Percentiles rank a stretch among this genome's conserved stretches.
phyloP scores from a whole-genome alignment of 345 rosid species.

The Firmiana major region DNA sequence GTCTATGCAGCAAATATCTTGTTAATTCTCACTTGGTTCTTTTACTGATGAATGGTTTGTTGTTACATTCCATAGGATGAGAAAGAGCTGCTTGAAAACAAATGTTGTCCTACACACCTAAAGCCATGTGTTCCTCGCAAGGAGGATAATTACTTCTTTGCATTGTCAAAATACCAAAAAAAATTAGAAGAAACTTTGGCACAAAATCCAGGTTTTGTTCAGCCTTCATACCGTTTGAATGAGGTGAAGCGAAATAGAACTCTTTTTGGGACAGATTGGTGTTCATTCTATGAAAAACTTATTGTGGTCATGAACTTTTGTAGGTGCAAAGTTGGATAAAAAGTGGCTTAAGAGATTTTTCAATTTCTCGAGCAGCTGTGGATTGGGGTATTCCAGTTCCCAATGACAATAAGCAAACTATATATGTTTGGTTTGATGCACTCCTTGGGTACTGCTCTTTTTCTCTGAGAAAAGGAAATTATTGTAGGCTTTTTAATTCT shows the following conservation, averaged over 20 bases:
- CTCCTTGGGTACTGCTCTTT: slow-evolving; percentile 62
- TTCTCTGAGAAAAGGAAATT: not conserved
- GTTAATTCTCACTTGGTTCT: not conserved
- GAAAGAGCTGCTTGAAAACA: slow-evolving; percentile 75
- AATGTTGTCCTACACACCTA: slow-evolving; percentile 77
- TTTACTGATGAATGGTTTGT: not conserved
- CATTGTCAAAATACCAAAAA: slow-evolving; percentile 85
- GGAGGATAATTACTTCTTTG: slow-evolving; percentile 93
- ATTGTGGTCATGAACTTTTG: slow-evolving; percentile 17
- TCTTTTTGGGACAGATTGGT: not conserved
- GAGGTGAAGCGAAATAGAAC: slow-evolving; percentile 50
- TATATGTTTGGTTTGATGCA: slow-evolving; percentile 99
- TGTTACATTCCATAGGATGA: slow-evolving; percentile 59
- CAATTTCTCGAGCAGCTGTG: slow-evolving; percentile 93
- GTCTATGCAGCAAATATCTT: not conserved
- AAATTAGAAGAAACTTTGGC: slow-evolving; percentile 61
- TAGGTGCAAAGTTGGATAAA: slow-evolving; percentile 94
- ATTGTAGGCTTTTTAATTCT: not conserved
- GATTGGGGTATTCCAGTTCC: slow-evolving; percentile 99
- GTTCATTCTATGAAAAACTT: not conserved
- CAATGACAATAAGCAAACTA: slow-evolving; percentile 77
- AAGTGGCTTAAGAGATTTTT: slow-evolving; percentile 83
- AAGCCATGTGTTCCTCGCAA: slow-evolving; percentile 75
- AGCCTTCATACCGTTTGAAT: slow-evolving; percentile 78
- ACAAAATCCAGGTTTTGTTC: slow-evolving; percentile 72